Conservation (phyloP, 441 rosid species). For the Populus hybrid region DNA sequence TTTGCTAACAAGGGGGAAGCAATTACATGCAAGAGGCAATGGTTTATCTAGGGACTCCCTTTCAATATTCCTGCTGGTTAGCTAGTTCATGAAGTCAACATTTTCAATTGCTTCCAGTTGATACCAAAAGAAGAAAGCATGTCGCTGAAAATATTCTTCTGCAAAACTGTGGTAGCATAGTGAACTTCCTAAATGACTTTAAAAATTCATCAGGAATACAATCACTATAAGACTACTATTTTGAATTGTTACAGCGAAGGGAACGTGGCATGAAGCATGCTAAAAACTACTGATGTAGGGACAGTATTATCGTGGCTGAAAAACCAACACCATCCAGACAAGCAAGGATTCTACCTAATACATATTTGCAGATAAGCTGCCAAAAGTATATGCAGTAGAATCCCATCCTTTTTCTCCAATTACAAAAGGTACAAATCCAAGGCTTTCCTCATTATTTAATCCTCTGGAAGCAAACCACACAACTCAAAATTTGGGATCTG, state of each 20-base stretch:
- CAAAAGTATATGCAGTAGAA: background rate
- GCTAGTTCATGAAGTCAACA: background rate
- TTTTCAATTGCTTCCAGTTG: background rate
- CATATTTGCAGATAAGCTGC: background rate
- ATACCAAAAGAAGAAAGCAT: background rate
- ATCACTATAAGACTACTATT: background rate
- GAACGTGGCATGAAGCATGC: background rate
- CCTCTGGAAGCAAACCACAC: background rate
- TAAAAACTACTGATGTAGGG: background rate
- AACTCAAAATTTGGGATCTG: background rate
- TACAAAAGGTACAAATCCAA: background rate
- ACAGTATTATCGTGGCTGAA: background rate
- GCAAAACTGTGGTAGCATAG: background rate
- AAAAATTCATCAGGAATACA: background rate
- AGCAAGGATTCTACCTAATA: background rate
- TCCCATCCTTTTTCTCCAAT: background rate
- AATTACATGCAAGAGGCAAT: background rate
- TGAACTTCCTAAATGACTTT: background rate
- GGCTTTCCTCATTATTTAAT: background rate
- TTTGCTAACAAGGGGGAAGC: background rate
- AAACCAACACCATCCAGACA: background rate
- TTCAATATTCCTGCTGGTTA: background rate
- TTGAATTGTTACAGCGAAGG: background rate
- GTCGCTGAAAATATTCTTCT: background rate
- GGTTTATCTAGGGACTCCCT: background rate